Conservation (phyloP, 352 stramenopile species). For the Lagenidium sp. region DNA sequence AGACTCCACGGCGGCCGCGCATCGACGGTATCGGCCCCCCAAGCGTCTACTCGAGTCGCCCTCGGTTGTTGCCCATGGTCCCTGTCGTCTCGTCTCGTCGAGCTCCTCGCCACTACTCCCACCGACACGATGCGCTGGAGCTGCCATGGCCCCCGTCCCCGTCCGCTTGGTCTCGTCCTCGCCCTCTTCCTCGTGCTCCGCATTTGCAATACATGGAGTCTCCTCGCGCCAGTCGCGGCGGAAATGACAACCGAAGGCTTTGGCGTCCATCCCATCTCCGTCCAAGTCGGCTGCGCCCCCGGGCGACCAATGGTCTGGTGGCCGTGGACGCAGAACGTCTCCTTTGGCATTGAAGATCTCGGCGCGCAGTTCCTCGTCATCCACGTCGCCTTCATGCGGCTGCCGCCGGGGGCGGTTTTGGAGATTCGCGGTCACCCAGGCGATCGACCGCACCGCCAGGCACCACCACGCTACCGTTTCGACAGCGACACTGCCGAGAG, state of each 20-base stretch:
- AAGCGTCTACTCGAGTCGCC: too few relatives aligned
- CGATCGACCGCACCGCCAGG: background rate
- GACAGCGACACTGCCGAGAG: too few relatives aligned
- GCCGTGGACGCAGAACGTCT: constrained; percentile 7
- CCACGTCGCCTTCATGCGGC: constrained; percentile 15
- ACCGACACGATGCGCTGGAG: too few relatives aligned
- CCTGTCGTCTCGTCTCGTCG: too few relatives aligned
- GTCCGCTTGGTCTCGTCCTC: too few relatives aligned
- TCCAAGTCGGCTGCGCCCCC: constrained; percentile 5
- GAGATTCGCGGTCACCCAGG: constrained; percentile 7
- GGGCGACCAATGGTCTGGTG: too few relatives aligned
- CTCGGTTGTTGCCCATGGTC: too few relatives aligned
- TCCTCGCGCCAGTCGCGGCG: background rate
- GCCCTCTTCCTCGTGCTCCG: background rate
- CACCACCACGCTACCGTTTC: background rate
- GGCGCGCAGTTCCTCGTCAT: constrained; percentile 27
- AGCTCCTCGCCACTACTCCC: too few relatives aligned
- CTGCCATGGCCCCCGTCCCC: too few relatives aligned
- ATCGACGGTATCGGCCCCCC: too few relatives aligned
- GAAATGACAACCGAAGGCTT: too few relatives aligned
- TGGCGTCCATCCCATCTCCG: background rate
- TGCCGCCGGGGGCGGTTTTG: constrained; percentile 15
- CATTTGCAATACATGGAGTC: background rate
- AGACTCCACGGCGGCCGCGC: too few relatives aligned
- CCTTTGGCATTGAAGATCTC: constrained; percentile 13